Conservation (phyloP, 2,329 filamentous ascomycete species). For the Coniochaeta prunicola region DNA sequence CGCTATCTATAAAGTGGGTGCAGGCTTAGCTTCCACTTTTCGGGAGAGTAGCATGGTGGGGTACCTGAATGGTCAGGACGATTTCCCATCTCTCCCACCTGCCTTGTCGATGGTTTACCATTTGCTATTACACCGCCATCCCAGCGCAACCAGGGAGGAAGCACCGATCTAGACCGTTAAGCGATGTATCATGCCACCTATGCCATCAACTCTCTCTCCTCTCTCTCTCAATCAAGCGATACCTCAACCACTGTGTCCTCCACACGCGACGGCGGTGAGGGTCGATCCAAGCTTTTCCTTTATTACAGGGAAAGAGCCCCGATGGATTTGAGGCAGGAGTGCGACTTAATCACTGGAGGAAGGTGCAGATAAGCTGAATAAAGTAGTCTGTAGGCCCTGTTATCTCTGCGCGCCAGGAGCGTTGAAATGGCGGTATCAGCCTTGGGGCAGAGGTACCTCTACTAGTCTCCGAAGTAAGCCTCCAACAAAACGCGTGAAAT, state of each 20-base stretch:
- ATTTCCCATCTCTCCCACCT: conserved; percentile 1
- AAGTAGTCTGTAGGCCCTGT: neutral
- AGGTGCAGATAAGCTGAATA: neutral
- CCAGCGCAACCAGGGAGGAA: neutral
- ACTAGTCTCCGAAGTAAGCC: neutral
- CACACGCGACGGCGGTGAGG: neutral
- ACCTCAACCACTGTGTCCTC: neutral
- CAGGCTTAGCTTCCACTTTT: neutral
- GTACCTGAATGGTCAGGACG: no score
- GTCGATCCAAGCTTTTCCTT: neutral
- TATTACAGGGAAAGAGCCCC: neutral
- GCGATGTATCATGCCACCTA: no score
- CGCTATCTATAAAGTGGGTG: neutral
- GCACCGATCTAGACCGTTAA: neutral
- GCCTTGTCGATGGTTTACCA: conserved; percentile 3
- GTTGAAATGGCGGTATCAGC: neutral
- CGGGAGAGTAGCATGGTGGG: conserved; percentile 1
- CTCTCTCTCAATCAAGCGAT: neutral
- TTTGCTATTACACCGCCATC: conserved; percentile 5
- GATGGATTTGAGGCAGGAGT: neutral
- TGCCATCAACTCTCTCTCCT: no score
- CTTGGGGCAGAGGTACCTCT: no score
- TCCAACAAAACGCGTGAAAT: neutral
- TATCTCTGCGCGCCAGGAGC: neutral
- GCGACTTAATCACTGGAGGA: neutral